phyloP scores from a whole-genome alignment of 306 rosid genomes.

The Spatholobus suberectus region DNA sequence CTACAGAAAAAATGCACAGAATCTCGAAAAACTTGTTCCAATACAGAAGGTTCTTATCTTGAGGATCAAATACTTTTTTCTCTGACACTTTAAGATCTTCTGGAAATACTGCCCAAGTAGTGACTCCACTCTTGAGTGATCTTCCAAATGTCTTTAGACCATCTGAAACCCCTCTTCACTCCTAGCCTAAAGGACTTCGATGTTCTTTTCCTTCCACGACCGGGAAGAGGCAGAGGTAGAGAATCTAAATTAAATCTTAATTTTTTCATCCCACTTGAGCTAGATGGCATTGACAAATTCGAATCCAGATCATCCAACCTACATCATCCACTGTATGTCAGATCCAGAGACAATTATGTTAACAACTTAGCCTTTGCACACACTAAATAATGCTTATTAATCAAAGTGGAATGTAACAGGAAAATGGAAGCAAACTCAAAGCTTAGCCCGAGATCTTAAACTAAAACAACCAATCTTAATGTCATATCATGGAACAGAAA shows the following conservation, averaged over 20 bases:
- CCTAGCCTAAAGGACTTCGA: slow-evolving; percentile 65
- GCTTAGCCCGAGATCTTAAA: too few species aligned
- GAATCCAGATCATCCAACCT: slow-evolving; percentile 82
- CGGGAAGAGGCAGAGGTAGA: slow-evolving; percentile 45
- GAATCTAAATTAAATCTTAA: slow-evolving; percentile 59
- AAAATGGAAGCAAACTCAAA: too few species aligned
- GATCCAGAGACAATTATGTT: slow-evolving; percentile 11
- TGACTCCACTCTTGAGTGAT: slow-evolving; percentile 67
- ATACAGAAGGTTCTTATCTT: slow-evolving; percentile 74
- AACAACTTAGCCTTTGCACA: too few species aligned
- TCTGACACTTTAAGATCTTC: slow-evolving; percentile 82
- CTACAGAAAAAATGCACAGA: slow-evolving; percentile 74
- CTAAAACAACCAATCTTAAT: too few species aligned
- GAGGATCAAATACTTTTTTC: slow-evolving; percentile 77
- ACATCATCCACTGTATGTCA: slow-evolving; percentile 43
- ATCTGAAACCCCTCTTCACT: slow-evolving; percentile 68
- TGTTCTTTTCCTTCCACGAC: slow-evolving; percentile 50
- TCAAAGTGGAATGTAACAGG: too few species aligned
- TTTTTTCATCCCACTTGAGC: slow-evolving; percentile 62
- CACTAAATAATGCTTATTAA: too few species aligned
- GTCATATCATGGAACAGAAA: too few species aligned
- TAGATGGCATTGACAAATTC: slow-evolving; percentile 43
- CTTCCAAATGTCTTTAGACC: slow-evolving; percentile 79
- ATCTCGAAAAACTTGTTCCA: slow-evolving; percentile 90
- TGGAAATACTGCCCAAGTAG: slow-evolving; percentile 66